Conservation (phyloP, 805 yeast genomes). For the Ogataea thermomethanolica region DNA sequence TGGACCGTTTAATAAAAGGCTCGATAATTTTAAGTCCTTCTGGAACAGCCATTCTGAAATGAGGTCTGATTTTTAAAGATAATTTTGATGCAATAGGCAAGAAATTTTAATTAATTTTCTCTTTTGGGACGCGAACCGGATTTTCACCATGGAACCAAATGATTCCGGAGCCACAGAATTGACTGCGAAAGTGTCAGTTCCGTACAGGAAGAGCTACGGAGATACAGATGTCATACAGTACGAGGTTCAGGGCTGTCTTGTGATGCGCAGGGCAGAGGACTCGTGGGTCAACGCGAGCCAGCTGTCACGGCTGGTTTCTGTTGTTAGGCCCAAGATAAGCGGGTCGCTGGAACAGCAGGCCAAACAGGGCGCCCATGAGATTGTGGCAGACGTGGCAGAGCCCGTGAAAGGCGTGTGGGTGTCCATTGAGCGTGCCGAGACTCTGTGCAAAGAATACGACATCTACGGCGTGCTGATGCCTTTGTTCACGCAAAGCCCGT, state of each 20-base stretch:
- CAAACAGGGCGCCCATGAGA: constrained; percentile 61
- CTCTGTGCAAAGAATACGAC: constrained; percentile 58
- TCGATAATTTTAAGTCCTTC: constrained; percentile 37
- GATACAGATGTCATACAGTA: constrained; percentile 59
- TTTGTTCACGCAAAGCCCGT: constrained; percentile 47
- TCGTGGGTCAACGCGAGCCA: constrained; percentile 72
- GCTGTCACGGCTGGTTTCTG: constrained; percentile 62
- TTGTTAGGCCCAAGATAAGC: constrained; percentile 62
- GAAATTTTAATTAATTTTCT: constrained; percentile 6
- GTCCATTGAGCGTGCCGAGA: constrained; percentile 56
- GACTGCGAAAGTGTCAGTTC: not conserved
- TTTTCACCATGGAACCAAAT: constrained; percentile 2
- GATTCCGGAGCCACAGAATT: not conserved
- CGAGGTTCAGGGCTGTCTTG: constrained; percentile 57
- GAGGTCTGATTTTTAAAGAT: not conserved
- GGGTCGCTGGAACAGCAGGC: constrained; percentile 63
- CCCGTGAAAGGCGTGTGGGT: constrained; percentile 76
- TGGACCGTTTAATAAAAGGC: constrained; percentile 50
- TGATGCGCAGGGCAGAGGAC: constrained; percentile 63
- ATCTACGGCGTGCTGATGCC: constrained; percentile 52
- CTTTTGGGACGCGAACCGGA: constrained; percentile 8
- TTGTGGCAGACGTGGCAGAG: constrained; percentile 73
- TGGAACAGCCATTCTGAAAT: constrained; percentile 24
- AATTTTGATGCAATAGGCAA: constrained; percentile 1
- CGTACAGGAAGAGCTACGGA: constrained; percentile 58